These are phyloP conservation scores for Penicillium thymicola DNA, from an alignment of 2,329 filamentous ascomycete genomes.

Conservation along the genomic window DNA sequence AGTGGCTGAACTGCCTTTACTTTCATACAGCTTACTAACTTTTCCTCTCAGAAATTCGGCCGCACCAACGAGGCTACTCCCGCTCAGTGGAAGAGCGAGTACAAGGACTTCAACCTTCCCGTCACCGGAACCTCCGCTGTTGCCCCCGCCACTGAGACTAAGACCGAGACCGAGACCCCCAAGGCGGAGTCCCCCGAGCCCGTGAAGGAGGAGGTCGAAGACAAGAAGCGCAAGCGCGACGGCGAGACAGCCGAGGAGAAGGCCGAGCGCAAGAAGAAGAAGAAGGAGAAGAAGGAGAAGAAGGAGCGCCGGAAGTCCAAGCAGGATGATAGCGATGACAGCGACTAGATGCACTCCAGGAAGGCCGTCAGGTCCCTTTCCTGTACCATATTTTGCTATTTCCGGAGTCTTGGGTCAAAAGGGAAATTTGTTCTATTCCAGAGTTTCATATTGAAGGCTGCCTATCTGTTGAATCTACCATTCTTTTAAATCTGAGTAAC, in stretches of 20 bases:
- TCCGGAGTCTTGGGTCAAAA: constrained; percentile 43
- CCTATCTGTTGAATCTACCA: constrained; percentile 12
- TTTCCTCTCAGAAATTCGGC: constrained; percentile 66
- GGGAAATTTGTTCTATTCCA: constrained; percentile 30
- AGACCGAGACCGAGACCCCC: constrained; percentile 14
- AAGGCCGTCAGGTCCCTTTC: constrained; percentile 28
- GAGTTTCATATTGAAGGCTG: constrained; percentile 24
- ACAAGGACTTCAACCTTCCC: constrained; percentile 77
- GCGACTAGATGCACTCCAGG: constrained; percentile 36
- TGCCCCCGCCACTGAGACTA: constrained; percentile 33
- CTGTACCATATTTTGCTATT: constrained; percentile 42
- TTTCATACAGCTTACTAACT: not conserved
- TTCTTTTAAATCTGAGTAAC: constrained; percentile 2
- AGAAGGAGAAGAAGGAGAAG: constrained; percentile 55
- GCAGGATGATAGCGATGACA: constrained; percentile 66
- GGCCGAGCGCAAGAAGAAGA: constrained; percentile 50
- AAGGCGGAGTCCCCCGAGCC: constrained; percentile 19
- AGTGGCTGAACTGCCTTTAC: not conserved
- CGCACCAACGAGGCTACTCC: constrained; percentile 89
- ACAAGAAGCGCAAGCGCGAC: constrained; percentile 57
- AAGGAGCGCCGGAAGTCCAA: constrained; percentile 75
- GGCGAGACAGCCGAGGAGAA: constrained; percentile 51
- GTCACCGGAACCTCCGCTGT: constrained; percentile 46
- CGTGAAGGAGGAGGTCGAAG: constrained; percentile 45
- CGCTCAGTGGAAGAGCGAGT: constrained; percentile 85